phyloP scores from a whole-genome alignment of 192 early-diverging fungal species.

The Gigaspora rosea region DNA sequence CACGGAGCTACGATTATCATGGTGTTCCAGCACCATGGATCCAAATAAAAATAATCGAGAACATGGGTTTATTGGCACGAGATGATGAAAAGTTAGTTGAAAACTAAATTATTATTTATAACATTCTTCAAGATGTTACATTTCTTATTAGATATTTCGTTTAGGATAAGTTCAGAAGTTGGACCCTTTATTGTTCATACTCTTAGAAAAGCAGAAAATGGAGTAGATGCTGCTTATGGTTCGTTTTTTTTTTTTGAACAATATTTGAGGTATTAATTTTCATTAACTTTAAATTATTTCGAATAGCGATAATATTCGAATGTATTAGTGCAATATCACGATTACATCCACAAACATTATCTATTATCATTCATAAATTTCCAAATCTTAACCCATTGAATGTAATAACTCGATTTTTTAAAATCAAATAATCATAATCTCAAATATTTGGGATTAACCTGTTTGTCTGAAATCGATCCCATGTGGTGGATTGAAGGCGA shows the following conservation, averaged over 20 bases:
- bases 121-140: neutral
- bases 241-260: neutral
- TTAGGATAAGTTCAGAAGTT: slow-evolving; percentile 25
- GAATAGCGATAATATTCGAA: slow-evolving; percentile 41
- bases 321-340: slow-evolving; percentile 30
- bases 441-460: slow-evolving; percentile 51
- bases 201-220: slow-evolving; percentile 36
- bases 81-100: slow-evolving; percentile 30
- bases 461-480: slow-evolving; percentile 42
- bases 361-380: slow-evolving; percentile 5
- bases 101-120: neutral
- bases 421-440: slow-evolving; percentile 51
- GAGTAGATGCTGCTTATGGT: slow-evolving; percentile 49
- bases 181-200: slow-evolving; percentile 17
- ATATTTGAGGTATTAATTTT: neutral
- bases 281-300: neutral
- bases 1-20: slow-evolving; percentile 53
- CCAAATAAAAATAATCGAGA: slow-evolving; percentile 51
- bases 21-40: slow-evolving; percentile 58
- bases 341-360: slow-evolving; percentile 21
- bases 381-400: slow-evolving; percentile 36
- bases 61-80: slow-evolving; percentile 40
- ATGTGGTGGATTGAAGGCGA: slow-evolving; percentile 26
- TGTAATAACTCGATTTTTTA: slow-evolving; percentile 43
- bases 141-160: neutral